Evolutionary conservation across 306 rosid species (phyloP).

Genomic region (Trifolium fragiferum): DNA sequence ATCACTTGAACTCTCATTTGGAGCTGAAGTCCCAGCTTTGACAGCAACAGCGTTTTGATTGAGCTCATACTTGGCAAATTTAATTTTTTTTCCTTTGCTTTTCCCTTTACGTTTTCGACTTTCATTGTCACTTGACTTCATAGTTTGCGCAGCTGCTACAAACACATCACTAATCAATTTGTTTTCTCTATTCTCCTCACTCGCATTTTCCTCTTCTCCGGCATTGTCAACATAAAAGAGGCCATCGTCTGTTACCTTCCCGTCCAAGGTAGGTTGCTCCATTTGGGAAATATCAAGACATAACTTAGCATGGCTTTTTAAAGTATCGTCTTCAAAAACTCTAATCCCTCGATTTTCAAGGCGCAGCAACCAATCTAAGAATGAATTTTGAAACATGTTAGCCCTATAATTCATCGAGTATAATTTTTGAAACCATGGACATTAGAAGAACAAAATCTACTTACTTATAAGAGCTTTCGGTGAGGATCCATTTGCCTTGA

Average conservation of each 20-base stretch:
- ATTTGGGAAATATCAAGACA: conserved; percentile 43
- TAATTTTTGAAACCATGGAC: conserved; percentile 20
- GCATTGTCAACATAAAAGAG: conserved; percentile 63
- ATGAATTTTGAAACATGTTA: conserved; percentile 21
- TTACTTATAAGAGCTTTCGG: conserved; percentile 66
- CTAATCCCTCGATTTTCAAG: conserved; percentile 67
- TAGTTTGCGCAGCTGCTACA: conserved; percentile 60
- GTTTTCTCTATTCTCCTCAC: conserved; percentile 45
- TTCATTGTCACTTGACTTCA: conserved; percentile 47
- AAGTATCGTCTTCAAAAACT: conserved; percentile 62
- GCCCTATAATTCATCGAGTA: conserved; percentile 5
- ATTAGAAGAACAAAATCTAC: conserved; percentile 33
- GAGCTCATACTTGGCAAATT: conserved; percentile 61
- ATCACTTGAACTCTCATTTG: conserved; percentile 48
- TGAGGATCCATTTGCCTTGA: conserved; percentile 52
- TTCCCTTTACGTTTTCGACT: conserved; percentile 58
- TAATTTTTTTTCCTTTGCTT: conserved; percentile 49
- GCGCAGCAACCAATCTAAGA: conserved; percentile 71
- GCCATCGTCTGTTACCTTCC: conserved; percentile 53
- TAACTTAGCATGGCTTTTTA: conserved; percentile 46
- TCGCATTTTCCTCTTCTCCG: conserved; percentile 46
- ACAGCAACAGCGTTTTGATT: conserved; percentile 31
- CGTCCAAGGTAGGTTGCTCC: conserved; percentile 44
- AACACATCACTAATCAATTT: conserved; percentile 56
- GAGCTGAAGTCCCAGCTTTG: conserved; percentile 40